Evolutionary conservation across 805 yeast genomes (phyloP), one percentile per base, ranked within the genome.

Genomic region (Starmera quercuum): DNA sequence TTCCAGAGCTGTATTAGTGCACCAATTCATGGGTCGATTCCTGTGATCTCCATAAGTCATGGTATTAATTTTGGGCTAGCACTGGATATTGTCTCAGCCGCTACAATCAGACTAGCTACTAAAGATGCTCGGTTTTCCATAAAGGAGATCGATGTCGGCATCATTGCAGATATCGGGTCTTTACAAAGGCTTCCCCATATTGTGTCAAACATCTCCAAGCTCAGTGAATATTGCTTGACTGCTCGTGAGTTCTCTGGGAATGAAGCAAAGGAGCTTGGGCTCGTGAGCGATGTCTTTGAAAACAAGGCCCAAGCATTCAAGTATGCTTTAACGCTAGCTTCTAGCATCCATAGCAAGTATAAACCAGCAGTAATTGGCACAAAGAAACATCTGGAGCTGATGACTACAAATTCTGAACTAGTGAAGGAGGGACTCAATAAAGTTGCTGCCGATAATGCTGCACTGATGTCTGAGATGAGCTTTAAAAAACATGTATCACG

Each of bases 131-230:
- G 49, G 26, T 64, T 80, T 42, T 67, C 81, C 27, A 71, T 83
- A 36, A 71, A 80, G 36, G 94, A 83, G 56, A 75, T 82, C 39
- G 73, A 75, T 40, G 64, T 83, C 34, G 92, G 90, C 3, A 65
- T 83, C 50, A 71, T 83, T 25, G 87, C 92, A 2, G 92, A 83
- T 51, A 79, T 83, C 47, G 94, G 94, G 5, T 68, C 83, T 2
- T 61, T 83, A 37, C 88, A 83, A 56, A 64, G 90, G 49, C 47
- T 81, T 37, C 79, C 84, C 5, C 48, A 50, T 14, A 36, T 77
- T 1, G 68, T 69, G 14, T 68, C 67, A 28, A 78, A 78, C 51
- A 56, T 62, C 12, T 75, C 84, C 5, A 64, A 73, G 59, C 56
- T 79, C 39, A 68, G 67, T 50, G 82, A 78, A 44, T 56, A 73